phyloP scores from a whole-genome alignment of 2,329 filamentous ascomycete genomes.

The Zasmidium angulare region DNA sequence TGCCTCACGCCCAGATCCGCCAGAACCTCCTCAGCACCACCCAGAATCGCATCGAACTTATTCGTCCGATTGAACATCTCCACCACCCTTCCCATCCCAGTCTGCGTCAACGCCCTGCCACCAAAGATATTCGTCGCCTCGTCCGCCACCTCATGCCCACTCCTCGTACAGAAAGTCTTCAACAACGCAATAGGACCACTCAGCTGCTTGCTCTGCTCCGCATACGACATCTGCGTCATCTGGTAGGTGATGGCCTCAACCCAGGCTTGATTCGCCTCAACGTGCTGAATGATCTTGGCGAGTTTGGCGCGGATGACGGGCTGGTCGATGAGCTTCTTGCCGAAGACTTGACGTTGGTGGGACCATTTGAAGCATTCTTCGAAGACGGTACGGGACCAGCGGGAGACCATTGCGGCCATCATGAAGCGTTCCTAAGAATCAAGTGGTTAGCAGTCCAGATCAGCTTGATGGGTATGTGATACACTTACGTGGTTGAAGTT shows the following conservation, averaged over 20 bases:
- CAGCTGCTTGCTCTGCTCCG: conserved; percentile 70
- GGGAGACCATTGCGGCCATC: conserved; percentile 56
- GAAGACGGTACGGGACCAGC: conserved; percentile 66
- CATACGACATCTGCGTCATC: conserved; percentile 82
- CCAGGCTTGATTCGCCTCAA: conserved; percentile 83
- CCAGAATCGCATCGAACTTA: conserved; percentile 67
- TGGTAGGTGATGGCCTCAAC: conserved; percentile 82
- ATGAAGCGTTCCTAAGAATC: conserved; percentile 35
- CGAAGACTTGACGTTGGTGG: conserved; percentile 82
- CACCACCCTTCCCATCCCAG: conserved; percentile 77
- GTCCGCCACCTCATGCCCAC: conserved; percentile 80
- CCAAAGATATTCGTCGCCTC: conserved; percentile 85
- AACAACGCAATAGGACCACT: conserved; percentile 80
- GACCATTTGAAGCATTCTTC: conserved; percentile 88
- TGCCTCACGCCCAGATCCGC: conserved; percentile 80
- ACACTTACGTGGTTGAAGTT: conserved; percentile 75
- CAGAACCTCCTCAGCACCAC: conserved; percentile 80
- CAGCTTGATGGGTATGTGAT: too few relatives aligned
- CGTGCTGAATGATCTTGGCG: conserved; percentile 81
- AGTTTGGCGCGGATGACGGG: conserved; percentile 44
- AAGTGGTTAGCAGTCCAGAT: conserved; percentile 1
- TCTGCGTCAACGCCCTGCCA: conserved; percentile 75
- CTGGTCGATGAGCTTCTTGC: conserved; percentile 78
- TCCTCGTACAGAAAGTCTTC: conserved; percentile 74
- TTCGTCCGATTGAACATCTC: conserved; percentile 84